Percentiles rank a stretch among this genome's conserved stretches.
These are phyloP conservation scores for Solanum tacnaense DNA, from an alignment of 257 asterid genomes.

Conservation along the genomic window DNA sequence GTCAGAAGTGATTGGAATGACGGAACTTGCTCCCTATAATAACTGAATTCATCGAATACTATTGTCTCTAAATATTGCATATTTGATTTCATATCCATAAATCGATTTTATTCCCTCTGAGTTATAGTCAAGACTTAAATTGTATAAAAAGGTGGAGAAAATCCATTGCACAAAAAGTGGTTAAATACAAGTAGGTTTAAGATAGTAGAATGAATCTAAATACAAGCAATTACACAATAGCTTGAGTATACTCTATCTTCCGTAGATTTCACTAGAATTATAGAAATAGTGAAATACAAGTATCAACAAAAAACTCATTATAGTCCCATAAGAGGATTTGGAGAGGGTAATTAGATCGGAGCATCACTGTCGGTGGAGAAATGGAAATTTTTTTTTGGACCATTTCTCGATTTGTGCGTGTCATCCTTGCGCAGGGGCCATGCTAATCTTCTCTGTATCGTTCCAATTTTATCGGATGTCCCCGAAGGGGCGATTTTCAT, in stretches of 20 bases:
- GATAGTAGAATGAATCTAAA: background rate
- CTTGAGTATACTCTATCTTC: background rate
- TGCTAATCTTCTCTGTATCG: background rate
- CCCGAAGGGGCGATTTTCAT: accelerated
- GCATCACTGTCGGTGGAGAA: background rate
- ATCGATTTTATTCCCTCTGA: background rate
- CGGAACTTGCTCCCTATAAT: too few species aligned
- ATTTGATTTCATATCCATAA: too few species aligned
- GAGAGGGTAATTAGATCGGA: background rate
- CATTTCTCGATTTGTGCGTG: conserved; percentile 5
- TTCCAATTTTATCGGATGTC: background rate
- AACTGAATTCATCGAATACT: too few species aligned
- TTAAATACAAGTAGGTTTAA: background rate
- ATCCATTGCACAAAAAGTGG: background rate
- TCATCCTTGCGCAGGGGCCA: conserved; percentile 12
- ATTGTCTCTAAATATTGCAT: too few species aligned
- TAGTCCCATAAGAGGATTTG: background rate
- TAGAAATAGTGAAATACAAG: too few species aligned
- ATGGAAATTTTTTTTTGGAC: too few species aligned
- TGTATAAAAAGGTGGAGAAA: background rate
- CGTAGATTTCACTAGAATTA: too few species aligned
- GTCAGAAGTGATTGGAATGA: background rate
- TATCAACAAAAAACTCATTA: too few species aligned
- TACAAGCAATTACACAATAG: background rate
- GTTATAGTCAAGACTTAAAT: background rate